Base-by-base conservation (phyloP, 371 early-diverging fungal species). In the Mucor racemosus region DNA sequence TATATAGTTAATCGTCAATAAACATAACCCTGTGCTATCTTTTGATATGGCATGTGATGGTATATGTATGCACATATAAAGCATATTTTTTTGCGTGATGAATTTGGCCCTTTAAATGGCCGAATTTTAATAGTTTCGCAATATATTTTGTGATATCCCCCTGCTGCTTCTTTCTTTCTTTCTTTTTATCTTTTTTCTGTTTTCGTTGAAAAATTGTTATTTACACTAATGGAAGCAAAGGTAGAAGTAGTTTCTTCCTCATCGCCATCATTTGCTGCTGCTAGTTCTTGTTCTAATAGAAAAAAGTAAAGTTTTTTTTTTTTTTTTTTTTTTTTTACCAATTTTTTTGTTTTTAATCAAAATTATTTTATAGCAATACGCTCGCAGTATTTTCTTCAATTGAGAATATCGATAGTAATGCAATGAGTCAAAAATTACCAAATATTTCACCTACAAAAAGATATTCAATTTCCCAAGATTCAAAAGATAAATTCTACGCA, bases 401-500 rank as follows among this genome's bases (percentile, higher is more conserved):
- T 54, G 64, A 64, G 13, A 38, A 35, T 38, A 39, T 35, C 36
- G 10, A 58, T 19, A 13, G 0, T 17, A 39, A 58, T 35, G 39
- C 58, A 39, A 39, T 50, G 50, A 50, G 50, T 19, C 50, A 50
- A 19, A 50, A 50, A 50, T 21, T 26, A 11, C 50, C 26, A 7
- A 50, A 8, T 19, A 50, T 50, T 13, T 9, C 10, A 5, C 21
- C 42, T 14, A 38, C 68, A 7, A 63, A 68, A 62, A 36, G 63
- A 58, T 58, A 53, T 21, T 46, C 41, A 1, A 39, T 58, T 5
- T 50, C 63, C 0, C 58, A 57, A 39, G 48, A 58, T 11, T 35
- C 40, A 3, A 56, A 62, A 44, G 58, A 62, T 15, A 68, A 57
- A 10, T 68, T 68, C 21, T 68, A 68, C 50, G 68, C 68, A 33